Evolutionary conservation across 1,284 basidiomycete genomes (phyloP), one percentile per base, ranked within the genome.

Genomic region (Trametes polyzona): DNA sequence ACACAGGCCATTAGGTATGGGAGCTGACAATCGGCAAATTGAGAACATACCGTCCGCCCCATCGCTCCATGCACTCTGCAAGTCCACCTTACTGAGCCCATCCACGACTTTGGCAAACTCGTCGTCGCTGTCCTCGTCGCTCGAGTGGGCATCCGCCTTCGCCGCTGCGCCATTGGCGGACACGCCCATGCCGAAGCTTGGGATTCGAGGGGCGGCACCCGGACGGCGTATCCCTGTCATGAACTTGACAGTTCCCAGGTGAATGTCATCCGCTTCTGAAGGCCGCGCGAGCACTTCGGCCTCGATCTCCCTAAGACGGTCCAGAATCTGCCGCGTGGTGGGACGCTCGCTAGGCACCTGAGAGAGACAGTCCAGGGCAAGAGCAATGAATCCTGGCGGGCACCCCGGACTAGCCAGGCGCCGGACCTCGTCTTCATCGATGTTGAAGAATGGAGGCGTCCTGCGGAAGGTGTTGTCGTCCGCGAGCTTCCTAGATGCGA

Each of bases 191-290:
- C 90, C 90, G 69, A 95, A 96, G 73, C 91, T 94, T 0, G 93
- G 94, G 57, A 96, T 90, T 17, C 92, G 79, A 11, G 88, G 91
- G 0, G 80, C 84, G 0, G 76, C 73, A 23, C 74, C 74, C 11
- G 85, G 83, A 32, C 87, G 78, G 65, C 83, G 84, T 6, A 78
- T 79, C 8, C 83, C 66, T 0, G 83, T 85, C 76, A 90, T 83
- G 62, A 92, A 91, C 64, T 87, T 89, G 71, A 96, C 78, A 59
- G 90, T 95, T 1, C 96, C 95, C 24, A 97, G 84, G 73, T 96
- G 90, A 42, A 86, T 78, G 59, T 90, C 86, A 35, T 83, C 82
- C 3, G 79, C 79, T 61, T 88, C 86, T 27, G 77, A 77, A 0
- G 87, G 81, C 8, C 88, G 80, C n/a, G 81, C 74, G 4, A 95